A percentile compares a stretch with the other conserved stretches of the same genome.
phyloP scores from a whole-genome alignment of 345 rosid species.

The Syzygium aqueum region DNA sequence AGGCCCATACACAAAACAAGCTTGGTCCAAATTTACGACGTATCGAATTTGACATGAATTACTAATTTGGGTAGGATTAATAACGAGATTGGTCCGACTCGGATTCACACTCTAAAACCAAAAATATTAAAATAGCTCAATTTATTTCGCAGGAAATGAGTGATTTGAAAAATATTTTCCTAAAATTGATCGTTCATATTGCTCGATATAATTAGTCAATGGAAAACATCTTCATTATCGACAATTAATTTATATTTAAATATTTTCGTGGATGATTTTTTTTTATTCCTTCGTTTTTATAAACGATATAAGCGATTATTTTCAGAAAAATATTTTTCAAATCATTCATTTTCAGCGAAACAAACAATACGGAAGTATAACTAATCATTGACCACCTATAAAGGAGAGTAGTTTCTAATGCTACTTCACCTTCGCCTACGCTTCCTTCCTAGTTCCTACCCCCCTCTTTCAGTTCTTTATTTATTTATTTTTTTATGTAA shows the following conservation, averaged over 20 bases:
- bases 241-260: neutral
- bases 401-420: neutral
- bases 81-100: neutral
- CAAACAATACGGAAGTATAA: neutral
- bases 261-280: neutral
- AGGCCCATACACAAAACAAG: neutral
- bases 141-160: neutral
- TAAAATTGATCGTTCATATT: neutral
- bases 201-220: neutral
- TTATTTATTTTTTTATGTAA: neutral
- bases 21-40: neutral
- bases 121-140: neutral
- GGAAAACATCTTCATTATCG: neutral
- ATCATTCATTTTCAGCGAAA: neutral
- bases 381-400: neutral
- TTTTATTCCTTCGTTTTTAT: neutral
- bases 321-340: no score
- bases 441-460: neutral
- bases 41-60: neutral
- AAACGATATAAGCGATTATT: no score
- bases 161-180: accelerated
- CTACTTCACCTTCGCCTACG: neutral
- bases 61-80: neutral
- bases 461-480: neutral
- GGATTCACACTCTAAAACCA: neutral